Evolutionary conservation across 108 stramenopile species (phyloP), one percentile per base, ranked within the genome.

Genomic region (Nannochloropsis oceanica): DNA sequence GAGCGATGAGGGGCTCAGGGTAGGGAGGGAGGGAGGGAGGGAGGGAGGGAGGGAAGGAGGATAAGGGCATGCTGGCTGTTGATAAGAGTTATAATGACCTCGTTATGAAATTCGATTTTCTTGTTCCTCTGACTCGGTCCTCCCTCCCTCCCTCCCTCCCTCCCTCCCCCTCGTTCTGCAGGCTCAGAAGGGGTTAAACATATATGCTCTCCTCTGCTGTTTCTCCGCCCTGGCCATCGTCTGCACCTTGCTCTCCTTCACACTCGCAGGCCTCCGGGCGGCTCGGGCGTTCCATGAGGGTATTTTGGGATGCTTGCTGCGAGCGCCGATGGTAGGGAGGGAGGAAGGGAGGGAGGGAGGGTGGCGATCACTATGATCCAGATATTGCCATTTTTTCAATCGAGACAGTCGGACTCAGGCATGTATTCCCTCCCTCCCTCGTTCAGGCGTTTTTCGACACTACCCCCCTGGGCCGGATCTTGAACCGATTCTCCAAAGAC

Each of bases 401-500:
- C 46, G 14, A 50, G 13, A 13, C 46, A 50, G 13, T 50, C 46
- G 13, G 46, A 14, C 46, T 50, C 46, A 14, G 14, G 14, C 46
- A 13, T 0, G 13, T 0, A 50, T 18, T 18, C 46, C 18, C 46
- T 50, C 46, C 18, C 18, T 50, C 46, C 18, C 13, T 18, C 46
- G 46, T 14, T 13, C 46, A 96, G 27, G 83, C 94, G 26, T 98
- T 93, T 92, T 94, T 93, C 79, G 94, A 94, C 83, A 92, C 92
- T 10, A 91, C 90, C 9, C 92, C 92, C 9, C 80, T 92, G 25
- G 94, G 93, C 79, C 90, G 93, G 46, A 90, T 94, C 27, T 82
- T 93, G 11, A 94, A 94, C 79, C 80, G 93, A 27, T 93, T 94
- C 87, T 87, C 87, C 81, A 93, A 93, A 91, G 97, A 98, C 88